These are phyloP conservation scores for Trypanosoma vivax DNA, from an alignment of 208 protist species.

Conservation along the genomic window DNA sequence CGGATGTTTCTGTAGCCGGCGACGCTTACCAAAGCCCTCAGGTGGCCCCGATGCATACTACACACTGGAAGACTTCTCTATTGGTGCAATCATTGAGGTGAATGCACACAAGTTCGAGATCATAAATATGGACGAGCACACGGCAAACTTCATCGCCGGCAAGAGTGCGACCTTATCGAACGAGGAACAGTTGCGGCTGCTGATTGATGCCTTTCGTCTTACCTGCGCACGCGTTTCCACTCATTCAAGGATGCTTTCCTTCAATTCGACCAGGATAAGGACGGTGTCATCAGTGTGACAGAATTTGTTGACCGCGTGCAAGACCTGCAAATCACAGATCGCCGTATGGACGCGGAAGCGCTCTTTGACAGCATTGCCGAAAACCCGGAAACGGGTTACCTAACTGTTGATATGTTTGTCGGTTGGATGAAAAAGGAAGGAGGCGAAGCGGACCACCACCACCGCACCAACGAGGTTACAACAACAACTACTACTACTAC, in stretches of 20 bases:
- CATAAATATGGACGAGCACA: conserved; percentile 74
- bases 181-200: conserved; percentile 35
- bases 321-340: conserved; percentile 69
- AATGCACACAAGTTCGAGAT: conserved; percentile 69
- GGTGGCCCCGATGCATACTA: conserved; percentile 30
- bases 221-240: conserved; percentile 61
- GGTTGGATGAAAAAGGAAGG: conserved; percentile 41
- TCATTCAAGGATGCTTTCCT: conserved; percentile 75
- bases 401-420: conserved; percentile 74
- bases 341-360: conserved; percentile 33
- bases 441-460: not conserved
- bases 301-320: conserved; percentile 65
- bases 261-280: conserved; percentile 75
- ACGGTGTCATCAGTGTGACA: conserved; percentile 66
- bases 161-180: conserved; percentile 16
- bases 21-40: conserved; percentile 49
- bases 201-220: conserved; percentile 64
- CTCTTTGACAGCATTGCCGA: conserved; percentile 57
- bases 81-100: conserved; percentile 64
- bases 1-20: conserved; percentile 77
- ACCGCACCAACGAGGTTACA: too few relatives aligned
- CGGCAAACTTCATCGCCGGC: conserved; percentile 49
- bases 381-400: conserved; percentile 35
- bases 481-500: not conserved
- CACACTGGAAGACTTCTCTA: conserved; percentile 48